These are phyloP conservation scores for Fusarium neocosmosporiellum DNA, from an alignment of 2,329 filamentous ascomycete genomes.

Conservation along the genomic window DNA sequence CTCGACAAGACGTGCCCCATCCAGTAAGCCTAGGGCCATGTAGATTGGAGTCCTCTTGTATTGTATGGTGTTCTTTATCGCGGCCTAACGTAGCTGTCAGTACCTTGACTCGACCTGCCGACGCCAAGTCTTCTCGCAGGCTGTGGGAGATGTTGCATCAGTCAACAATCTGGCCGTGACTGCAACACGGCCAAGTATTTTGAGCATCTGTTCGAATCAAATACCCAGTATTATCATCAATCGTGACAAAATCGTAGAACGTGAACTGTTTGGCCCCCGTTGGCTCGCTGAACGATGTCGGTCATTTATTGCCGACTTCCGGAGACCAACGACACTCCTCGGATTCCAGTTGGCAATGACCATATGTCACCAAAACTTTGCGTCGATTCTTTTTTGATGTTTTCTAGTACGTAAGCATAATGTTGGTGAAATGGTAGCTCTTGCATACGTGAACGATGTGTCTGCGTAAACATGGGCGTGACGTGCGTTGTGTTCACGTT, in stretches of 20 bases:
- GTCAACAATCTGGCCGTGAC: not conserved
- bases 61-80: not conserved
- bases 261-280: not conserved
- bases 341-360: not conserved
- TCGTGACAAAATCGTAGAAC: not conserved
- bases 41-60: not conserved
- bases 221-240: fast-evolving
- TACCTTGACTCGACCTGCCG: not conserved
- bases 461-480: not conserved
- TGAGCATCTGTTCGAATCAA: not conserved
- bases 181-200: not conserved
- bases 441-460: not conserved
- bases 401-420: not conserved
- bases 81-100: not conserved
- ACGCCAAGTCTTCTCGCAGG: not conserved
- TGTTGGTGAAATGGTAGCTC: not conserved
- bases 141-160: not conserved
- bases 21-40: not conserved
- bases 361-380: not conserved
- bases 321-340: not conserved
- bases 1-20: not conserved
- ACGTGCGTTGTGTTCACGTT: not conserved
- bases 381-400: not conserved
- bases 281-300: not conserved
- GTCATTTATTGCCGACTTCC: not conserved